Base-by-base conservation (phyloP, 2,329 filamentous ascomycete species). In the Hysterium pulicare region DNA sequence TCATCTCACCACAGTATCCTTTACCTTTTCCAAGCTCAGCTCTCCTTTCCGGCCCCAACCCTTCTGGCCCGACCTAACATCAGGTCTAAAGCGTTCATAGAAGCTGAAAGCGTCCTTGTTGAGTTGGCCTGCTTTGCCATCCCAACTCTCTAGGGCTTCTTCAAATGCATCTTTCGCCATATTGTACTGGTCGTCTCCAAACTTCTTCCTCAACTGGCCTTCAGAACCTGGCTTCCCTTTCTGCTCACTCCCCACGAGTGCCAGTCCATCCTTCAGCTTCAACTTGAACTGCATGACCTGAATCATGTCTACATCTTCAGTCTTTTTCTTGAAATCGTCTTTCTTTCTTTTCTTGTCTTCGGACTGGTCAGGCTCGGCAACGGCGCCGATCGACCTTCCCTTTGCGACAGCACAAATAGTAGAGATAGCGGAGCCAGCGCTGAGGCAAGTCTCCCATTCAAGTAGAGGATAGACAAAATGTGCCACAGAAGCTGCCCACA, bases 201-300 rank as follows among this genome's bases (percentile, higher is more conserved):
- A 60, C 37, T 55, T 55, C 36, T 53, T 58, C 41, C 44, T 53
- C 46, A 62, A 40, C 1, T 40, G 31, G 9, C 43, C 48, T 41
- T 63, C 57, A 28, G 33, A 32, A 16, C 41, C 45, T 7, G 46
- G 45, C 19, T 53, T 53, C 2, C 44, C 44, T 31, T 52, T 52
- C 20, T 43, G 21, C 13, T 50, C 44, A 5, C 39, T 46, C 3
- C 51, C 48, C 3, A 55, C 41, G 23, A 53, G 21, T 10, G 45
- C 50, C 4, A 53, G 23, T 1, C 54, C 57, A 45, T 63, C 49
- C 31, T 58, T 58, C n/a, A 62, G 38, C 32, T 55, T 56, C 10
- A 65, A 42, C 21, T 57, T 48, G 43, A 63, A 63, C n/a, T 51
- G 44, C 58, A 65, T 62, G 11, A 62, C 50, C 2, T 60, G 46